Evolutionary conservation across 1,284 basidiomycete genomes (phyloP).

Genomic region (Schizophyllum commune): DNA sequence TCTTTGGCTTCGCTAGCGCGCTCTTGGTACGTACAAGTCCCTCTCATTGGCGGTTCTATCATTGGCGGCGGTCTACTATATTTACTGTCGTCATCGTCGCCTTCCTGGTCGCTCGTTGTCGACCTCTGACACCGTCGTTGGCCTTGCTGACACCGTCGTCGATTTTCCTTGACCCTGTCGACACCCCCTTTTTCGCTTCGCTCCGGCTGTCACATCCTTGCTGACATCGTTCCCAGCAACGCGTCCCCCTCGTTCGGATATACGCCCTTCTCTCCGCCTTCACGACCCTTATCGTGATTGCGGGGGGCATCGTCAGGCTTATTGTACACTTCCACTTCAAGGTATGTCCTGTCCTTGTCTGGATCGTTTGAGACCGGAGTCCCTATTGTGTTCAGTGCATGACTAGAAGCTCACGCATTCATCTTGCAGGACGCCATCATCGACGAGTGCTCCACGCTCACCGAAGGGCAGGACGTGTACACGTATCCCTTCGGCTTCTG

Average conservation of each 20-base stretch:
- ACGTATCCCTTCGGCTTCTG: constrained; percentile 32
- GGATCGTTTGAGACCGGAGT: not conserved
- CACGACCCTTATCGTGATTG: constrained; percentile 44
- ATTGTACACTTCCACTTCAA: constrained; percentile 65
- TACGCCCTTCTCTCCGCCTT: constrained; percentile 49
- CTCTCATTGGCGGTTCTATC: not conserved
- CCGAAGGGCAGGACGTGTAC: constrained; percentile 25
- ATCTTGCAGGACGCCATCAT: constrained; percentile 42
- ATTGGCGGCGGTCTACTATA: too few relatives aligned
- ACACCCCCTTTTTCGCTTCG: too few relatives aligned
- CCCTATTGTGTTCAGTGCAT: not conserved
- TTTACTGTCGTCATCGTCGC: too few relatives aligned
- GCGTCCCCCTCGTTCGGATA: constrained; percentile 41
- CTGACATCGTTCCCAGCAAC: constrained; percentile 39
- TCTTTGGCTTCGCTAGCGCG: constrained; percentile 48
- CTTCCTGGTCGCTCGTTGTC: too few relatives aligned
- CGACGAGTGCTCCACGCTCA: constrained; percentile 32
- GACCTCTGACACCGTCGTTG: not conserved
- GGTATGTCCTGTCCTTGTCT: constrained; percentile 29
- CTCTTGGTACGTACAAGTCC: constrained; percentile 35
- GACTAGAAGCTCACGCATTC: not conserved
- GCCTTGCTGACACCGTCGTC: not conserved
- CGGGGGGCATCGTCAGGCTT: constrained; percentile 45
- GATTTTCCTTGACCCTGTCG: too few relatives aligned
- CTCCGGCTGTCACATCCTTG: too few relatives aligned